Evolutionary conservation across 2,329 filamentous ascomycete genomes (phyloP).

Genomic region (Calonectria pteridis): DNA sequence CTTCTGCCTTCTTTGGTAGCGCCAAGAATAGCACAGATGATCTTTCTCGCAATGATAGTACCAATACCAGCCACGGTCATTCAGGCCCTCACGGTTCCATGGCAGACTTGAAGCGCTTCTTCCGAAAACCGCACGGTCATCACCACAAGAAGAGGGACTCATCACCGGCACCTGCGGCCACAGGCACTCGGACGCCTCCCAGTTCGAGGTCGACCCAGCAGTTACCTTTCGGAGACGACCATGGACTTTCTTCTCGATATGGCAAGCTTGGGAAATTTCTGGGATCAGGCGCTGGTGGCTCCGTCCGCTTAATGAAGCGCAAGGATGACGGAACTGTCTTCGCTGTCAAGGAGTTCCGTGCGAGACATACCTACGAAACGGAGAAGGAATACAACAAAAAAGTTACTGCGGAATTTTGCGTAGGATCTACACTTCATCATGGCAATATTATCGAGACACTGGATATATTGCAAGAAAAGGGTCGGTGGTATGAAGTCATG

Average conservation of each 20-base stretch:
- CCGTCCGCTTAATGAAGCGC: conserved; percentile 92
- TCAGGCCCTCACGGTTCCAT: conserved; percentile 78
- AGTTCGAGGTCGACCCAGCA: conserved; percentile 66
- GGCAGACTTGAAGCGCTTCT: conserved; percentile 96
- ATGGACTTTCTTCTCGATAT: conserved; percentile 90
- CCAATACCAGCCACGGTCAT: conserved; percentile 37
- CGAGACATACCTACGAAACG: conserved; percentile 91
- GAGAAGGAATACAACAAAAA: conserved; percentile 98
- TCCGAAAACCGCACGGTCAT: conserved; percentile 82
- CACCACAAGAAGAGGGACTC: conserved; percentile 80
- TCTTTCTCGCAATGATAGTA: conserved; percentile 43
- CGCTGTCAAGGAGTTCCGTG: conserved; percentile 96
- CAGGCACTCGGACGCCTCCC: conserved; percentile 62
- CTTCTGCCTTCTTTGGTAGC: conserved; percentile 55
- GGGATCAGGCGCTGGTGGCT: conserved; percentile 93
- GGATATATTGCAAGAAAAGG: conserved; percentile 94
- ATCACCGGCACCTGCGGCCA: conserved; percentile 69
- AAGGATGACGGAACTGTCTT: conserved; percentile 94
- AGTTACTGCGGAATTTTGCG: conserved; percentile 97
- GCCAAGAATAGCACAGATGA: conserved; percentile 54
- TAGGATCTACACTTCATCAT: conserved; percentile 95
- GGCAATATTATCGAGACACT: conserved; percentile 98
- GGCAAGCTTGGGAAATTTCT: conserved; percentile 95
- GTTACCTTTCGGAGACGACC: conserved; percentile 94
- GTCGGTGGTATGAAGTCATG: conserved; percentile 98